phyloP scores from a whole-genome alignment of 352 stramenopile genomes.

The Phytophthora multivora region DNA sequence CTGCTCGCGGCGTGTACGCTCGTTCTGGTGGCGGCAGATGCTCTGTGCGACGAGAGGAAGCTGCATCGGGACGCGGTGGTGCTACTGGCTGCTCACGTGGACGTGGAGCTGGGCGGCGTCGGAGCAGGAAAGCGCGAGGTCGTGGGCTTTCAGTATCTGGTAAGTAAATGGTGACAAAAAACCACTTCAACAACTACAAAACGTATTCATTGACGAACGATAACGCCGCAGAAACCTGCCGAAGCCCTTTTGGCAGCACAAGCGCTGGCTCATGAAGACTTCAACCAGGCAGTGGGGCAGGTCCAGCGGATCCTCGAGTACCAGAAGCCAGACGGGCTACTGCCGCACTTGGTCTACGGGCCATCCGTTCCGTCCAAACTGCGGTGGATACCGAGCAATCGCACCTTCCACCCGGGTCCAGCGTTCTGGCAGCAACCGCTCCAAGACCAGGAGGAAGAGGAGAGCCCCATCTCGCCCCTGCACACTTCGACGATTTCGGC shows the following conservation, averaged over 20 bases:
- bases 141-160: slow-evolving; percentile 83
- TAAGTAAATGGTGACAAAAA: slow-evolving; percentile 20
- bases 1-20: slow-evolving; percentile 10
- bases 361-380: slow-evolving; percentile 55
- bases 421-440: slow-evolving; percentile 56
- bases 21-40: slow-evolving; percentile 6
- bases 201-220: no score
- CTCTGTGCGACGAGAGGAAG: slow-evolving; percentile 50
- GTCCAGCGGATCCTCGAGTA: slow-evolving; percentile 75
- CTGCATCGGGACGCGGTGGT: slow-evolving; percentile 50
- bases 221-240: slow-evolving; percentile 52
- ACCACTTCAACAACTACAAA: background rate
- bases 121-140: slow-evolving; percentile 45
- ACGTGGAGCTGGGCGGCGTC: slow-evolving; percentile 76
- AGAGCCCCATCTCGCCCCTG: slow-evolving; percentile 5
- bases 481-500: slow-evolving; percentile 67
- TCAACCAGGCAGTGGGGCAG: slow-evolving; percentile 56
- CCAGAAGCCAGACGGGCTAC: slow-evolving; percentile 54
- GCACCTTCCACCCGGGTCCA: slow-evolving; percentile 81
- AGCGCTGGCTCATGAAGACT: slow-evolving; percentile 81
- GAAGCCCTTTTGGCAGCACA: slow-evolving; percentile 82
- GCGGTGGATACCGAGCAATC: slow-evolving; percentile 65
- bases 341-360: slow-evolving; percentile 82
- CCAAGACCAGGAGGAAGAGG: background rate
- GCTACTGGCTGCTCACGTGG: slow-evolving; percentile 53